Base-by-base conservation (phyloP, 495 filamentous ascomycete genomes). In the Penicillium argentinense region DNA sequence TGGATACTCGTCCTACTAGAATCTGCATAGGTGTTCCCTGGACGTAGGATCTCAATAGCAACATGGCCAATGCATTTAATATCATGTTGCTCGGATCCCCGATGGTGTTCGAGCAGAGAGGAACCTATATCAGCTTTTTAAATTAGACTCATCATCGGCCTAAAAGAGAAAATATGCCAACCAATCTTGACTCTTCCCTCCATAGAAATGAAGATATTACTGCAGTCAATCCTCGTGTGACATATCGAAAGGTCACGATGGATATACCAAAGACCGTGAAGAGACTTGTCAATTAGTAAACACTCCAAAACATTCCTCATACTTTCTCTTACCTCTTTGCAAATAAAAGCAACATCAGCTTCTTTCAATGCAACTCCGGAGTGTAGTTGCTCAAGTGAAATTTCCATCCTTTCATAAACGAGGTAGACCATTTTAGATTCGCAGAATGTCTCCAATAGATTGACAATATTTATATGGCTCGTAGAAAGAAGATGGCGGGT, bases 131-230 rank as follows among this genome's bases (percentile, higher is more conserved):
- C 28, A 9, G 39, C 39, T 42, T 14, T 17, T 28, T 21, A 17
- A 18, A 19, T 29, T 19, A 29, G 28, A 16, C n/a, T n/a, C n/a
- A n/a, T n/a, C n/a, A n/a, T n/a, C n/a, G n/a, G 23, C 39, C 17
- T 8, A 19, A 23, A 29, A 7, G 2, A 7, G 4, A 29, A 1
- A 12, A 1, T 4, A n/a, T 16, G 29, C 39, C 29, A n/a, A 42
- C 39, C 39, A 29, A 42, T 42, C 39, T 42, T 42, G 7, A 42
- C 39, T 11, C 39, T 42, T 18, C 39, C 39, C 13, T 42, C 16
- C 14, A 25, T 18, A 16, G 39, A 42, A 29, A 42, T 28, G 9
- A 42, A 42, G 2, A 42, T n/a, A 30, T 42, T 42, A 19, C 28
- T 19, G 19, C 18, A 42, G 17, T 26, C 21, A 9, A 42, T n/a